Conservation (phyloP, 768 basidiomycete species). For the Agrocybe pediades region DNA sequence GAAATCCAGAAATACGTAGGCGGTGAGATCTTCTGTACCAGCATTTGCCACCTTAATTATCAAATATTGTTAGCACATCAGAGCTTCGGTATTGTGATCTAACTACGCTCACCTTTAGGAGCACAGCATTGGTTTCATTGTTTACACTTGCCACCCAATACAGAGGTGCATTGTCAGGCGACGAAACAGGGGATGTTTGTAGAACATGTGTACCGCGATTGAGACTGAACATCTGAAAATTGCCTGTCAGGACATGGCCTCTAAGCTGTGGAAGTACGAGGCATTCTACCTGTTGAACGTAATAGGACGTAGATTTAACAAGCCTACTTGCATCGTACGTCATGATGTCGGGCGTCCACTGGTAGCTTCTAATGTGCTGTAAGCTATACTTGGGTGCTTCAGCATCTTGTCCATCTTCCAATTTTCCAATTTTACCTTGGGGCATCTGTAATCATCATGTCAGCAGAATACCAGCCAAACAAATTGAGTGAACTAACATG, state of each 20-base stretch:
- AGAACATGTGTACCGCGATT: conserved; percentile 36
- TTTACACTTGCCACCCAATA: conserved; percentile 37
- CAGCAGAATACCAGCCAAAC: neutral
- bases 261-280: neutral
- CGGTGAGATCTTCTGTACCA: conserved; percentile 29
- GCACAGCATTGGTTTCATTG: conserved; percentile 33
- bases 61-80: neutral
- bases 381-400: conserved; percentile 18
- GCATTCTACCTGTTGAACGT: conserved; percentile 35
- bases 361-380: conserved; percentile 35
- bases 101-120: conserved; percentile 28
- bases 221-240: conserved; percentile 34
- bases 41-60: conserved; percentile 31
- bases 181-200: conserved; percentile 26
- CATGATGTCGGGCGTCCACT: conserved; percentile 42
- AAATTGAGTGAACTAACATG: conserved; percentile 33
- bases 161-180: conserved; percentile 28
- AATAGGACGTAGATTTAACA: conserved; percentile 37
- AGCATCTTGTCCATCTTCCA: neutral
- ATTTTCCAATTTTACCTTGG: conserved; percentile 20
- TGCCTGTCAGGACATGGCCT: neutral
- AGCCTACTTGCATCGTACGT: conserved; percentile 36
- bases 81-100: neutral
- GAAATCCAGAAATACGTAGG: conserved; percentile 32
- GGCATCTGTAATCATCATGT: conserved; percentile 22